Base-by-base conservation (phyloP, 495 filamentous ascomycete species). In the Friedmanniomyces endolithicus region DNA sequence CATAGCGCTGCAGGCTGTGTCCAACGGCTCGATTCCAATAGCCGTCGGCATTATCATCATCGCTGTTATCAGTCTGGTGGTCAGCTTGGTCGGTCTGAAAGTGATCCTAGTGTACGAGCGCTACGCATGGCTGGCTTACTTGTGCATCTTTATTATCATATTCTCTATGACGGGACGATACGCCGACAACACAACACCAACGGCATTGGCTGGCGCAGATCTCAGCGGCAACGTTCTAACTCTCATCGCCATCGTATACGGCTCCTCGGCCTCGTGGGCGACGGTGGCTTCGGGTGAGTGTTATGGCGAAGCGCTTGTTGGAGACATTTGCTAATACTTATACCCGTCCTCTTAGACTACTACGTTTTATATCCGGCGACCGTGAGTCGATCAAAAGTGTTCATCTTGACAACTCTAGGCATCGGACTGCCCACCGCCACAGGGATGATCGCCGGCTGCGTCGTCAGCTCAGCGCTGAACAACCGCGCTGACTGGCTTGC, bases 331-430 rank as follows among this genome's bases (percentile, higher is more conserved):
- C n/a, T n/a, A n/a, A n/a, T n/a, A n/a, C n/a, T n/a, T n/a, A n/a
- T n/a, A n/a, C n/a, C n/a, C n/a, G n/a, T n/a, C n/a, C n/a, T n/a
- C n/a, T n/a, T n/a, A 0, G 81, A 84, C 59, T 84, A 77, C 60
- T 83, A 82, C 60, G 77, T 79, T 8, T 73, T 82, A 37, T 82
- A 82, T 57, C 80, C 79, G 0, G 72, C 70, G 48, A 65, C 72
- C 22, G 77, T 74, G 7, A 67, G 70, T 19, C 70, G 71, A 47
- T 60, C 69, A 45, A 79, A 75, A 56, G 69, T 82, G 19, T 84
- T 81, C 54, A 25, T 67, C 52, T 50, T 77, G 20, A 76, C 75
- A 0, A 67, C 69, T 31, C 56, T 70, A n/a, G 75, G 74, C 6
- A 74, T 73, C 53, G 68, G 67, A 3, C 72, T 80, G 29, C 75